Evolutionary conservation across 2,329 filamentous ascomycete species (phyloP), one percentile per base, ranked within the genome.

Genomic region (Trichoderma semiorbis): DNA sequence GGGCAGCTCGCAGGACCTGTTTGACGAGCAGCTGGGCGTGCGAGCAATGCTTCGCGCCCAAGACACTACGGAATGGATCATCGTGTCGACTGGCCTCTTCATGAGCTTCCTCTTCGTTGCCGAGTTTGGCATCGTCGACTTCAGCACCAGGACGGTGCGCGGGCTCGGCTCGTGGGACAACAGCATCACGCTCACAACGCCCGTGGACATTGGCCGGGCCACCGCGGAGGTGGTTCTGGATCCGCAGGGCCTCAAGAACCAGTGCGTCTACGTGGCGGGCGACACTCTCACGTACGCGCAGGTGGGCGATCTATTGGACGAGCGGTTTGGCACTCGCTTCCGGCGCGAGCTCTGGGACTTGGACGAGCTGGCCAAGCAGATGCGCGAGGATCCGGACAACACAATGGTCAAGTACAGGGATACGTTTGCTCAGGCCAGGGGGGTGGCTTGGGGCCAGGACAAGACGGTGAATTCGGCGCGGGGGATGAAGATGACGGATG

Each of bases 11-110:
- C 90, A 92, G 78, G 86, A 89, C 39, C 77, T 93, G 16, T 93
- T 93, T 75, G 90, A 90, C 72, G 91, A 92, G 83, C 90, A 92
- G 80, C 81, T 90, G 0, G 84, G 85, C 68, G 90, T 92, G 30
- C 79, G 90, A 14, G 79, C 80, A 24, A 69, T 87, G 24, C 80
- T 92, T 7, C 79, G 88, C 1, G 32, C 7, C 3, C 66, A 69
- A 16, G 57, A 62, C 28, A 24, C 69, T 8, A 87, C 86, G 6
- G 80, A 83, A 32, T 93, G 91, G 91, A 83, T 86, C 5, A 86
- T 93, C 71, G 83, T 93, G 1, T 90, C 87, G n/a, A 91, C 89
- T 14, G 91, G 91, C 0, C 83, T 93, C 73, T 93, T 93, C 75
- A 91, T 88, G 81, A 90, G 87, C 74, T 93, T 93, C 76, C 76